phyloP scores from a whole-genome alignment of 805 yeast species.

The Candida koratica region DNA sequence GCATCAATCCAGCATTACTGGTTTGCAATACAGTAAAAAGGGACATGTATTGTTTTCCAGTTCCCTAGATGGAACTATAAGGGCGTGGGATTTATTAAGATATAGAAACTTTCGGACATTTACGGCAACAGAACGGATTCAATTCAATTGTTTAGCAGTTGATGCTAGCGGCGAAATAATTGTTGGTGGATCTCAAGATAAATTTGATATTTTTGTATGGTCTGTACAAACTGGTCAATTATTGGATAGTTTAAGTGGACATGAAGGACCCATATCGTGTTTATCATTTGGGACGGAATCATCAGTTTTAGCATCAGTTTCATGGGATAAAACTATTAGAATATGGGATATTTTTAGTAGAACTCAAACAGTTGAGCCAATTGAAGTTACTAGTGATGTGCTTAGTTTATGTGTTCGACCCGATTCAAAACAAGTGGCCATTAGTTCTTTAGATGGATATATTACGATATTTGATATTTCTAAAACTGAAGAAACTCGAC shows the following conservation, averaged over 20 bases:
- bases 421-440: conserved; percentile 88
- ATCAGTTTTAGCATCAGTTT: conserved; percentile 76
- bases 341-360: conserved; percentile 92
- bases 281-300: conserved; percentile 81
- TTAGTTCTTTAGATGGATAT: conserved; percentile 84
- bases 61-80: conserved; percentile 91
- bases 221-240: conserved; percentile 94
- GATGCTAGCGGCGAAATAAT: conserved; percentile 97
- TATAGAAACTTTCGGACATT: conserved; percentile 93
- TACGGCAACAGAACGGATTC: conserved; percentile 84
- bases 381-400: conserved; percentile 80
- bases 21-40: conserved; percentile 77
- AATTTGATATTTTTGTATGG: conserved; percentile 92
- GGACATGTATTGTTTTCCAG: conserved; percentile 91
- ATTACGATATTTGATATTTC: conserved; percentile 80
- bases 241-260: conserved; percentile 84
- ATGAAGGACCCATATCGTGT: conserved; percentile 91
- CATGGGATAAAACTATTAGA: conserved; percentile 95
- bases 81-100: conserved; percentile 95
- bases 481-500: conserved; percentile 75
- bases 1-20: conserved; percentile 85
- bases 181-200: conserved; percentile 89
- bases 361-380: conserved; percentile 83
- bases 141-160: conserved; percentile 84
- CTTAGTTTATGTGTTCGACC: conserved; percentile 81